These are phyloP conservation scores for Nicotiana rustica DNA, from an alignment of 305 asterid genomes.

Conservation along the genomic window DNA sequence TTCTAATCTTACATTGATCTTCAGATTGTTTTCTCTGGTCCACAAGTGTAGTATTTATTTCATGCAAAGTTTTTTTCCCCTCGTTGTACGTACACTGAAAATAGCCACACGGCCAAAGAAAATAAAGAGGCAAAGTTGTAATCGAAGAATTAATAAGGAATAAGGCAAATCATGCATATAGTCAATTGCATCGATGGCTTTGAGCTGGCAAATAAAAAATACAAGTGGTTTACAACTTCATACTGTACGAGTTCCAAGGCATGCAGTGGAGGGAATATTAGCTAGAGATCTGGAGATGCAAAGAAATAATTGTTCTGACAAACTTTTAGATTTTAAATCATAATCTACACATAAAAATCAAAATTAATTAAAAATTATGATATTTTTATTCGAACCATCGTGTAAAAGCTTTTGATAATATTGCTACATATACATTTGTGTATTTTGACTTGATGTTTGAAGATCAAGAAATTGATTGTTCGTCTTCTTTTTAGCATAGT, in stretches of 20 bases:
- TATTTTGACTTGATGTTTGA: neutral
- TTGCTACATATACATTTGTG: neutral
- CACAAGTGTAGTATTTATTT: neutral
- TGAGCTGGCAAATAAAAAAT: neutral
- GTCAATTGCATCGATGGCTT: neutral
- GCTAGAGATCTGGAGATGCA: slow-evolving; percentile 14
- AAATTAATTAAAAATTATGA: neutral
- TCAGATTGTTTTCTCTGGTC: neutral
- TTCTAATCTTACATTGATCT: neutral
- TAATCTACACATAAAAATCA: neutral
- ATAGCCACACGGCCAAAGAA: slow-evolving; percentile 13
- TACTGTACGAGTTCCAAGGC: neutral
- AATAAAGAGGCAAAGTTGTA: slow-evolving; percentile 21
- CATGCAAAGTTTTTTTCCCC: neutral
- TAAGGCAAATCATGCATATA: slow-evolving; percentile 14
- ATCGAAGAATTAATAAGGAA: slow-evolving; percentile 1
- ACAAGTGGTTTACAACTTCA: neutral
- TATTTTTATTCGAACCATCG: neutral
- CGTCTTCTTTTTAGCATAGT: neutral
- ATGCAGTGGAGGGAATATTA: neutral
- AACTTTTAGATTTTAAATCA: neutral
- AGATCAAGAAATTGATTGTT: neutral
- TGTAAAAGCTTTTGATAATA: neutral
- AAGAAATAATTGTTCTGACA: slow-evolving; percentile 19
- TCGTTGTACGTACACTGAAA: slow-evolving; percentile 27